Evolutionary conservation across 345 rosid species (phyloP), one percentile per base, ranked within the genome.

Genomic region (Populus nigra): DNA sequence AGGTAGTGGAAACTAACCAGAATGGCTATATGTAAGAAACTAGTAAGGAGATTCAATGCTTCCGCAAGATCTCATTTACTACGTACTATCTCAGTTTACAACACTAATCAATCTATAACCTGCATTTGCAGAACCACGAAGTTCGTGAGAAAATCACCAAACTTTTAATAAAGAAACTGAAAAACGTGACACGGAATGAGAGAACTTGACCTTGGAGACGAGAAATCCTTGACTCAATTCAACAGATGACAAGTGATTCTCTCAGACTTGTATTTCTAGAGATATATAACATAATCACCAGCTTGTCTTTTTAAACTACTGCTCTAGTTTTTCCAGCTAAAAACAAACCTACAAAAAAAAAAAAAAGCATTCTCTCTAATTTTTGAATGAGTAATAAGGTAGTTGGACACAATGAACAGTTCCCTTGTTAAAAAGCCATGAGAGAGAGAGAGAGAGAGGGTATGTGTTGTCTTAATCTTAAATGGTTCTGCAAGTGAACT

Each of bases 1-100:
- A 63, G 61, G 57, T 29, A 74, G 29, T 50, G 79, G 53, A 65
- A 79, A 82, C 85, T 67, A 68, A 80, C 85, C 84, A 75, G 81
- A 80, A 75, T 27, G 79, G 68, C 7, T 27, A 41, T 1, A 47
- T 71, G 12, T 62, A 74, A 65, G 70, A 68, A 77, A 80, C 41
- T 36, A 81, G 76, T 50, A 62, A 20, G 63, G 6, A 59, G 15
- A n/a, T 59, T 59, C 49, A 72, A 35, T 71, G 47, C 72, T 67
- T 57, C 79, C 67, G 55, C 45, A 47, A 81, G 74, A 68, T 79
- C 66, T 72, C 73, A 67, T 43, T 63, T 23, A 50, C 41, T 23
- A 65, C 25, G 25, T 25, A 25, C 62, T 80, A 68, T n/a, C 25
- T n/a, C 31, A 74, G 62, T 77, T 63, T 16, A 78, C 4, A 55